Base-by-base conservation (phyloP, 495 filamentous ascomycete genomes). In the Acidiella bohemica region DNA sequence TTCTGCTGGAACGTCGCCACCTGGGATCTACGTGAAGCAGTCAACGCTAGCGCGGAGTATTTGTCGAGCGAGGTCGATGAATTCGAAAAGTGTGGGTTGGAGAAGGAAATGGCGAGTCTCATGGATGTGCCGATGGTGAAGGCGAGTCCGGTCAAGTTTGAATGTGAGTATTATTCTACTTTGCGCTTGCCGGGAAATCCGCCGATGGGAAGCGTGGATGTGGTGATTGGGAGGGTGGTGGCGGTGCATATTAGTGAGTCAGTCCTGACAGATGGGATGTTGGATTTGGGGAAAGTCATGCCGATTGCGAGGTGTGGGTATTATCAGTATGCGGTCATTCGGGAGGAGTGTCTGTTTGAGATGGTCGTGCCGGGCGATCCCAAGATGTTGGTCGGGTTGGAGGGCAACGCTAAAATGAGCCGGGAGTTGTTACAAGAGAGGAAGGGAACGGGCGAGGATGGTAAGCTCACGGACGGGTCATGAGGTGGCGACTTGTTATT, bases 251-350 rank as follows among this genome's bases (percentile, higher is more conserved):
- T 75, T 49, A 67, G 72, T 20, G 58, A 61, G 41, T 19, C 13
- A 13, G 67, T 67, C 4, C 26, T 74, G 30, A 67, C 65, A 1
- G 57, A 69, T 40, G 67, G 68, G 4, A 60, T 57, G 32, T 34
- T 75, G 23, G 70, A 75, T 63, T 51, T 74, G n/a, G 43, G 31
- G 6, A 73, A 71, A 57, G 68, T 66, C 20, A 51, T 57, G 55
- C 69, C 71, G 19, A 71, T 77, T 56, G 71, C 73, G n/a, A 53
- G 73, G 19, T 71, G 66, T 54, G 72, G 72, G 29, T 76, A 76
- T 42, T 66, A 66, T 50, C 58, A 76, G 55, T 76, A 75, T 39
- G 27, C 43, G 1, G 37, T 41, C 3, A 36, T 50, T 8, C 27
- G 27, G 18, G 25, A 18, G 6, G 47, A 50, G 16, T 30, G 33